Evolutionary conservation across 495 filamentous ascomycete species (phyloP), one percentile per base, ranked within the genome.

Genomic region (Evansstolkia leycettana): DNA sequence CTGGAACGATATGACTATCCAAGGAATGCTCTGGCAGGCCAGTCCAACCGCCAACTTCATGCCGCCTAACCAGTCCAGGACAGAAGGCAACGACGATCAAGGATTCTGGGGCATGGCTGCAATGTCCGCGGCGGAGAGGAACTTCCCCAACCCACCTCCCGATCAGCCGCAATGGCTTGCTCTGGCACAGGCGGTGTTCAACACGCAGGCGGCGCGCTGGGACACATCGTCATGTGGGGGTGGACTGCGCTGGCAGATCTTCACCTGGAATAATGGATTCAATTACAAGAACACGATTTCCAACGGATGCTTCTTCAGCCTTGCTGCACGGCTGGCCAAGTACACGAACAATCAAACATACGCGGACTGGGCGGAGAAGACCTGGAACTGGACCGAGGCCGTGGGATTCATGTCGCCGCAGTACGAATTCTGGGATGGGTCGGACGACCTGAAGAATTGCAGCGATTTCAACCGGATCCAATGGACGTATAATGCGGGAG

Each of bases 101-200:
- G 60, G 60, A 38, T 73, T 73, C 49, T 76, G 71, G 72, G 71
- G 61, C 8, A 46, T 67, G 37, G 67, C 70, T 1, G 71, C 69
- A 29, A 68, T 76, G 64, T 60, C 62, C 6, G 71, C 70, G 14
- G 70, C 69, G 19, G 72, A 76, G 40, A 43, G 56, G 26, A 53
- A 60, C 19, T 68, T 68, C 31, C 55, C 67, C 38, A 64, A 70
- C 12, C 47, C 46, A 9, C 16, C 33, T 5, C 5, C 4, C 0
- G 57, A 68, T 38, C 45, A 75, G 44, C 78, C 71, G 15, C 76
- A 76, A 39, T 86, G 78, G 80, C 63, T 84, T 17, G 72, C 75
- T 2, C 69, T 90, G 2, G 84, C 80, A 2, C 81, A 88, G 59
- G 79, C 73, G 34, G 82, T 84, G 10, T 85, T 82, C 64, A 83